Percentiles rank a stretch among this genome's conserved stretches.
These are phyloP conservation scores for Hermanozyma aechmeae DNA, from an alignment of 805 yeast species.

Conservation along the genomic window DNA sequence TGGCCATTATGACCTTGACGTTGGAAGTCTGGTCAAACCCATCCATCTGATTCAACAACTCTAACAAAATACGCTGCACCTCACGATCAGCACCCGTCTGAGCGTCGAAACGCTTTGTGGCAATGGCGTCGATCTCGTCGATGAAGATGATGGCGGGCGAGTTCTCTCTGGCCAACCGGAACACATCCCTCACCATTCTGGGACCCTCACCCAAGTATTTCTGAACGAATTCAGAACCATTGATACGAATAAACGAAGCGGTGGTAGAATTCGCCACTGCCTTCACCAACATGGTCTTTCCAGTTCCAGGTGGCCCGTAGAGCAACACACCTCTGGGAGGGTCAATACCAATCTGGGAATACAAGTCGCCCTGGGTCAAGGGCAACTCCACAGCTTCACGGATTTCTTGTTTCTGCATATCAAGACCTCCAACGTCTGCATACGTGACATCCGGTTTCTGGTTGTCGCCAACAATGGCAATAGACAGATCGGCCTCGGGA, in stretches of 20 bases:
- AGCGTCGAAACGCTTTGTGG: slow-evolving; percentile 98
- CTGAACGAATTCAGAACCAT: slow-evolving; percentile 97
- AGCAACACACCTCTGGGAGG: slow-evolving; percentile 97
- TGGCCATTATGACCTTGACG: slow-evolving; percentile 98
- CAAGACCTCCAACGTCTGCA: slow-evolving; percentile 98
- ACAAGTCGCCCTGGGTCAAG: slow-evolving; percentile 87
- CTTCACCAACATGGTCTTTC: slow-evolving; percentile 97
- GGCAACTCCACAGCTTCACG: slow-evolving; percentile 98
- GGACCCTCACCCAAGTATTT: slow-evolving; percentile 99
- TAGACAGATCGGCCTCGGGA: slow-evolving; percentile 96
- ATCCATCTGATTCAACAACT: slow-evolving; percentile 96
- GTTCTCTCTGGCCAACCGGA: slow-evolving; percentile 93
- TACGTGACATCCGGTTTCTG: slow-evolving; percentile 90
- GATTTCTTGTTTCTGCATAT: slow-evolving; percentile 98
- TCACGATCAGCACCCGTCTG: slow-evolving; percentile 99
- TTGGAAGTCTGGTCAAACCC: slow-evolving; percentile 95
- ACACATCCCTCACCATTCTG: slow-evolving; percentile 98
- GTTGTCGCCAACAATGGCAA: slow-evolving; percentile 88
- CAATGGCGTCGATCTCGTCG: slow-evolving; percentile 98
- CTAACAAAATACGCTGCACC: slow-evolving; percentile 95
- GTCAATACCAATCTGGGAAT: slow-evolving; percentile 96
- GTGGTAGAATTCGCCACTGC: slow-evolving; percentile 97
- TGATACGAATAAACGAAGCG: slow-evolving; percentile 92
- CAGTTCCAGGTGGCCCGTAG: slow-evolving; percentile 99
- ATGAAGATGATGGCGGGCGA: slow-evolving; percentile 95